Evolutionary conservation across 192 early-diverging fungal genomes (phyloP).

Genomic region (Mortierella claussenii): DNA sequence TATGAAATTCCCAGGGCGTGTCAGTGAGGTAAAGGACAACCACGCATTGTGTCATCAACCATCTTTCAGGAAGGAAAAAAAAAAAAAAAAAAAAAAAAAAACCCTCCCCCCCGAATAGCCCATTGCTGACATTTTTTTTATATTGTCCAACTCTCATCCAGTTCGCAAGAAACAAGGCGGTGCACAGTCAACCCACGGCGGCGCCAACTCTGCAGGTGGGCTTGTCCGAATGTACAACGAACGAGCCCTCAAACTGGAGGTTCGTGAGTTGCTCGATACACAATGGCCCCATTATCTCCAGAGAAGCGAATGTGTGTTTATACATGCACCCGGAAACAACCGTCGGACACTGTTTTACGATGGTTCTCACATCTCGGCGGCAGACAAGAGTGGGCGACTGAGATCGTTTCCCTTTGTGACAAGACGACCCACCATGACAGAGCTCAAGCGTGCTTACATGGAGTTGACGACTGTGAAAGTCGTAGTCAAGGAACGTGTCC

Average conservation of each 20-base stretch:
- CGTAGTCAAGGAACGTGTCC: constrained; percentile 28
- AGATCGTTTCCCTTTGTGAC: not conserved
- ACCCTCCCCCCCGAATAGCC: not conserved
- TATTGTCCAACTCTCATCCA: too few relatives aligned
- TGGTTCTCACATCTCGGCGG: constrained; percentile 25
- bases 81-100: constrained; percentile 32
- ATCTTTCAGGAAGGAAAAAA: constrained; percentile 29
- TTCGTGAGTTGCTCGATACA: too few relatives aligned
- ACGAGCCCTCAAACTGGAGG: too few relatives aligned
- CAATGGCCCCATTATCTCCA: too few relatives aligned
- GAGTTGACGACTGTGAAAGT: too few relatives aligned
- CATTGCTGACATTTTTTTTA: not conserved
- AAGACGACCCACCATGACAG: not conserved
- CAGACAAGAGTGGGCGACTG: constrained; percentile 7
- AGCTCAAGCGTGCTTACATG: too few relatives aligned
- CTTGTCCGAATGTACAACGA: too few relatives aligned
- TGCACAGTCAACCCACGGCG: too few relatives aligned
- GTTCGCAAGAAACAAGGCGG: too few relatives aligned
- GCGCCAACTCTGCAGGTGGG: too few relatives aligned
- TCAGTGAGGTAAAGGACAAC: constrained; percentile 74
- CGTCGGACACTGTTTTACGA: constrained; percentile 10
- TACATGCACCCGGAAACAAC: constrained; percentile 69
- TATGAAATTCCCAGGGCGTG: constrained; percentile 82
- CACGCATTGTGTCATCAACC: constrained; percentile 26
- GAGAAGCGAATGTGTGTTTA: constrained; percentile 70